phyloP scores from a whole-genome alignment of 129 eudicot genomes.

The Chrysanthemum lavandulifolium region DNA sequence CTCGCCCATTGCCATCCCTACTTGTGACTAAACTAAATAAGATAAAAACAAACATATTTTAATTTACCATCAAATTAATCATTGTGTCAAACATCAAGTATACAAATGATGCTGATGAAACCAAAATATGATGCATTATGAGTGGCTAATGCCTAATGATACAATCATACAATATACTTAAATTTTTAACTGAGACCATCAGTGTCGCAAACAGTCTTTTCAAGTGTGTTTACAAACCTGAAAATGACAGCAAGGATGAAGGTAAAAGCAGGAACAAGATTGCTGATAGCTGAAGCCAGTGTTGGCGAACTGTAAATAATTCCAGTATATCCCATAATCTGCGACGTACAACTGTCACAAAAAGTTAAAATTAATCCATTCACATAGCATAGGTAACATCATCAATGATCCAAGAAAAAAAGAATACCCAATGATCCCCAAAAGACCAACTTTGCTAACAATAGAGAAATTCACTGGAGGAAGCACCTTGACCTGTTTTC shows the following conservation, averaged over 20 bases:
- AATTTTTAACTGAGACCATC: too few species aligned
- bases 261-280: constrained; percentile 81
- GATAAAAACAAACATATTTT: neutral
- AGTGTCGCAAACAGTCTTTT: too few species aligned
- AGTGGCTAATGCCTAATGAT: too few species aligned
- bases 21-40: neutral
- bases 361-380: neutral
- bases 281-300: constrained; percentile 87
- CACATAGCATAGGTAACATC: neutral
- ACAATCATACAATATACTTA: too few species aligned
- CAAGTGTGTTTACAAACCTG: constrained; percentile 46
- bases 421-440: constrained; percentile 38
- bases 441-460: constrained; percentile 49
- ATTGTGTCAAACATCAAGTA: too few species aligned
- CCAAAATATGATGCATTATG: too few species aligned
- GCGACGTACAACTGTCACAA: constrained; percentile 55
- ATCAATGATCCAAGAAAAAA: neutral
- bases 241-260: constrained; percentile 79
- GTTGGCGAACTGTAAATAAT: constrained; percentile 80
- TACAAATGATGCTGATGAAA: too few species aligned
- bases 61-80: neutral
- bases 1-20: too few species aligned
- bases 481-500: constrained; percentile 59
- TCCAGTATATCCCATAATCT: constrained; percentile 76
- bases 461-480: constrained; percentile 62